Conservation (phyloP, 306 rosid genomes). For the Acacia acuminata region DNA sequence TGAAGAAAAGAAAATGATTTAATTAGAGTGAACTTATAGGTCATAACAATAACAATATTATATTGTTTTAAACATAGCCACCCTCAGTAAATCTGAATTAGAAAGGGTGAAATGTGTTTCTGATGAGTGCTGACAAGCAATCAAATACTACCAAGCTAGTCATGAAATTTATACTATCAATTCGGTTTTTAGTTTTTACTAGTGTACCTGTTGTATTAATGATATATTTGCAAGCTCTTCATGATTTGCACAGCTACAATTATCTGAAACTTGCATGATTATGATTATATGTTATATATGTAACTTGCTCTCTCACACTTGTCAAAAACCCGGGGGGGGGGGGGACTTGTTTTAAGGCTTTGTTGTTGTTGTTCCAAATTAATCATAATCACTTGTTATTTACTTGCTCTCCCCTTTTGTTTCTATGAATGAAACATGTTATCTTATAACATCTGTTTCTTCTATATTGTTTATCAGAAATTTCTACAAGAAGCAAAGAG, state of each 20-base stretch:
- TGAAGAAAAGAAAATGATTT: background rate
- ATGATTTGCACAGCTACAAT: constrained; percentile 16
- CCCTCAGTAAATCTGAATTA: background rate
- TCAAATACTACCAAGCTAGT: constrained; percentile 6
- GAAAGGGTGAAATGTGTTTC: constrained; percentile 4
- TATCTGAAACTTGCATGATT: constrained; percentile 16
- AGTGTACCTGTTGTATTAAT: constrained; percentile 1
- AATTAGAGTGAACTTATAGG: too few species aligned
- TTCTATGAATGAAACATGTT: constrained; percentile 20
- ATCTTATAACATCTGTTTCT: constrained; percentile 39
- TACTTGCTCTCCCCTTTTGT: constrained; percentile 26
- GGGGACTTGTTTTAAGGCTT: background rate
- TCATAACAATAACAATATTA: too few species aligned
- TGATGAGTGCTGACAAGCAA: background rate
- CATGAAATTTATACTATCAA: constrained; percentile 2
- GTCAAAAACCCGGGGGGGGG: too few species aligned
- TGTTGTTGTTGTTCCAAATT: background rate
- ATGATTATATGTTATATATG: background rate
- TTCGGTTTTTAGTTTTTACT: background rate
- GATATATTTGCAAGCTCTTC: background rate
- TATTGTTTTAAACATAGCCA: background rate
- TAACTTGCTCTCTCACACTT: background rate
- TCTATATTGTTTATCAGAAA: constrained; percentile 55
- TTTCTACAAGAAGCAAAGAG: constrained; percentile 85
- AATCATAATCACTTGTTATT: constrained; percentile 7